These are phyloP conservation scores for Candida michaelii DNA, from an alignment of 805 yeast species.

Conservation along the genomic window DNA sequence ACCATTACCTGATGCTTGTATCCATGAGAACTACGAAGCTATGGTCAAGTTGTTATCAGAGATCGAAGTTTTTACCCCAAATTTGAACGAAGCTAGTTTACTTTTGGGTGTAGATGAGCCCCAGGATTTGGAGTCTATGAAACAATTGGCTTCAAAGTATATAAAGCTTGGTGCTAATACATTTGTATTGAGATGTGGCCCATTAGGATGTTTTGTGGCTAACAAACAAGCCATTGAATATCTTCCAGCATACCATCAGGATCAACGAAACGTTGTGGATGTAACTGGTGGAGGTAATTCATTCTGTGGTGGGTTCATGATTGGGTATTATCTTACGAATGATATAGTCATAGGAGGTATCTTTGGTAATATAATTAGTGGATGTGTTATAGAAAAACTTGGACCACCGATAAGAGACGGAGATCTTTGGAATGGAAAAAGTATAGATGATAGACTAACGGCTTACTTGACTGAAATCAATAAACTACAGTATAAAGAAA, in stretches of 20 bases:
- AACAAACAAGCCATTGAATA: conserved; percentile 32
- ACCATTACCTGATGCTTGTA: conserved; percentile 80
- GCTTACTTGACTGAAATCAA: conserved; percentile 28
- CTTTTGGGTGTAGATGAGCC: conserved; percentile 51
- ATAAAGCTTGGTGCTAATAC: conserved; percentile 26
- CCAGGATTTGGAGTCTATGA: conserved; percentile 6
- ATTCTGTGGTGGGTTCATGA: conserved; percentile 45
- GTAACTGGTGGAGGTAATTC: conserved; percentile 49
- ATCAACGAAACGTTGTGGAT: conserved; percentile 35
- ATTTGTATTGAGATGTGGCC: conserved; percentile 74
- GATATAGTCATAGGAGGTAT: conserved; percentile 53
- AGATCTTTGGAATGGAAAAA: conserved; percentile 61
- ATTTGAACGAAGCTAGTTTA: conserved; percentile 76
- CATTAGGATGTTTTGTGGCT: conserved; percentile 59
- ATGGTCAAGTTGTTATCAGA: conserved; percentile 39
- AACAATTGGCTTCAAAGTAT: conserved; percentile 32
- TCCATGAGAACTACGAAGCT: conserved; percentile 38
- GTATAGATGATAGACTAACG: conserved; percentile 44
- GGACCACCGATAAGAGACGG: conserved; percentile 58
- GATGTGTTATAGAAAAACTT: conserved; percentile 74
- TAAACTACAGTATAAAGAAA: background rate
- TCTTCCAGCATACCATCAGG: conserved; percentile 74
- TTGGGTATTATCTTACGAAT: conserved; percentile 53
- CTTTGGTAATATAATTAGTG: conserved; percentile 77
- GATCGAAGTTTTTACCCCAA: conserved; percentile 74